phyloP scores from a whole-genome alignment of 176 grass and related monocot species.

The Triticum aestivum region IWGSC_CS_RefSeq_v2.1 NC_057814.1:147787501-147788000 shows the following conservation, averaged over 20 bases:
- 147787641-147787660: neutral
- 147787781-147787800: neutral
- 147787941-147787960: neutral
- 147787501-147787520: no score
- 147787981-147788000: neutral
- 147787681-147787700: neutral
- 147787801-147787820: neutral
- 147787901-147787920: neutral
- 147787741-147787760: neutral
- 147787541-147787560: no score
- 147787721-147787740: neutral
- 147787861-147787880: neutral
- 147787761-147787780: neutral
- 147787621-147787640: constrained; percentile 17
- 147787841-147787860: neutral
- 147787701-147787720: neutral
- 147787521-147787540: no score
- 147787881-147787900: neutral
- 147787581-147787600: no score
- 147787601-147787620: constrained; percentile 1
- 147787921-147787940: neutral
- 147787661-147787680: neutral
- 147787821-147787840: neutral
- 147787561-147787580: no score
- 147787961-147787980: neutral